phyloP scores from a whole-genome alignment of 179 eudicot species.

The Beta lomatogona region DNA sequence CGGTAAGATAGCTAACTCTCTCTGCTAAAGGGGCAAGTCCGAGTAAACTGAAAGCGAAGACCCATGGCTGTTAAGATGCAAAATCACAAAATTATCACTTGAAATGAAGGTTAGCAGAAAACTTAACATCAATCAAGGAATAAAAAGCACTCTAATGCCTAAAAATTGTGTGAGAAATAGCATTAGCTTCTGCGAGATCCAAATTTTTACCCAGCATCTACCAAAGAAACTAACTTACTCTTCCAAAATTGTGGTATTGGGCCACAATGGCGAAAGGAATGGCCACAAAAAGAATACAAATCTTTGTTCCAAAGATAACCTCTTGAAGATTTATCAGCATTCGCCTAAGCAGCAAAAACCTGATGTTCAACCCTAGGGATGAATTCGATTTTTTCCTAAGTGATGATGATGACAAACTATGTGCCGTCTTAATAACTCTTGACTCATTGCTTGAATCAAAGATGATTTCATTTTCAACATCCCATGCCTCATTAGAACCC shows the following conservation, averaged over 20 bases:
- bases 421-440: slow-evolving; percentile 37
- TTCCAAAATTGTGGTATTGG: slow-evolving; percentile 45
- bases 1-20: slow-evolving; percentile 70
- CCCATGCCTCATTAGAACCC: slow-evolving; percentile 36
- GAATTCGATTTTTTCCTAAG: slow-evolving; percentile 45
- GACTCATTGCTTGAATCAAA: slow-evolving; percentile 30
- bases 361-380: slow-evolving; percentile 27
- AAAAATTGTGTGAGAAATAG: background rate
- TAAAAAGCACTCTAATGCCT: background rate
- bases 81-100: slow-evolving; percentile 6
- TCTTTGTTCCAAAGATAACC: slow-evolving; percentile 69
- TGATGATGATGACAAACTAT: slow-evolving; percentile 43
- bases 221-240: slow-evolving; percentile 41
- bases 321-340: slow-evolving; percentile 46
- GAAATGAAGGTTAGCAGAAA: background rate
- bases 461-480: slow-evolving; percentile 31
- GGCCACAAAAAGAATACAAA: slow-evolving; percentile 64
- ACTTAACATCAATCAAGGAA: background rate
- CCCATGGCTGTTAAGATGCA: slow-evolving; percentile 49
- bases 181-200: background rate
- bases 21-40: slow-evolving; percentile 77
- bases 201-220: background rate
- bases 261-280: slow-evolving; percentile 67
- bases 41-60: slow-evolving; percentile 62
- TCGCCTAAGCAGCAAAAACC: slow-evolving; percentile 33